Conservation (phyloP, 495 filamentous ascomycete species). For the Penicillium fimorum region DNA sequence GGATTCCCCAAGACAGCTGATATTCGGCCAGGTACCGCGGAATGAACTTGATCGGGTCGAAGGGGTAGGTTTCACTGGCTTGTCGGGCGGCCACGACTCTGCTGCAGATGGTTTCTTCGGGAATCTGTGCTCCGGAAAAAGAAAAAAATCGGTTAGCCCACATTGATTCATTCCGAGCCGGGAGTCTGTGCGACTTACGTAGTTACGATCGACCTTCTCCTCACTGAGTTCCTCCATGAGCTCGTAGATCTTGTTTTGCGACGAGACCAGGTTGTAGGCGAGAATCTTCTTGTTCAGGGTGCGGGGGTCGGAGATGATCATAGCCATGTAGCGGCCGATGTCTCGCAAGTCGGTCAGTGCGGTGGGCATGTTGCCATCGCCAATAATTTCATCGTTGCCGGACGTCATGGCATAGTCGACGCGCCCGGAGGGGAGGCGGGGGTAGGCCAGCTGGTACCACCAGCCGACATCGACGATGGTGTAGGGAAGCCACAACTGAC, state of each 20-base stretch:
- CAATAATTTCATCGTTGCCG: conserved; percentile 47
- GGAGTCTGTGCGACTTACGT: conserved; percentile 41
- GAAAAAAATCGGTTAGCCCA: conserved; percentile 11
- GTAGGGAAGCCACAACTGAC: conserved; percentile 52
- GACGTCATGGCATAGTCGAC: conserved; percentile 51
- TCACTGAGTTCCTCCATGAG: conserved; percentile 52
- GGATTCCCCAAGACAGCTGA: conserved; percentile 50
- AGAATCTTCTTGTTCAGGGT: conserved; percentile 59
- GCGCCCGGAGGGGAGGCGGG: conserved; percentile 50
- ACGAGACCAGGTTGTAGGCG: conserved; percentile 49
- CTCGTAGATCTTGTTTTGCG: conserved; percentile 50
- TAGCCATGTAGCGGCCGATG: conserved; percentile 55
- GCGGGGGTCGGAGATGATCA: conserved; percentile 53
- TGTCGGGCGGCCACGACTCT: conserved; percentile 41
- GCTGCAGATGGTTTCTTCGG: conserved; percentile 45
- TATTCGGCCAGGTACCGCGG: conserved; percentile 48
- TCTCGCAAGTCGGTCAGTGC: conserved; percentile 54
- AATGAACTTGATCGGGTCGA: conserved; percentile 46
- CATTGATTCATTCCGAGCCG: not conserved
- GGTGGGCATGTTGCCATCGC: conserved; percentile 48
- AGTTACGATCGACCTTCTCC: conserved; percentile 51
- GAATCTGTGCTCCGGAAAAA: conserved; percentile 31
- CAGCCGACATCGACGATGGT: conserved; percentile 62
- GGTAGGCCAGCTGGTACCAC: conserved; percentile 58
- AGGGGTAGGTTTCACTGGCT: conserved; percentile 49